Evolutionary conservation across 176 grass and related monocot species (phyloP), one percentile per base, ranked within the genome.

Genomic region (Triticum dicoccoides): DNA sequence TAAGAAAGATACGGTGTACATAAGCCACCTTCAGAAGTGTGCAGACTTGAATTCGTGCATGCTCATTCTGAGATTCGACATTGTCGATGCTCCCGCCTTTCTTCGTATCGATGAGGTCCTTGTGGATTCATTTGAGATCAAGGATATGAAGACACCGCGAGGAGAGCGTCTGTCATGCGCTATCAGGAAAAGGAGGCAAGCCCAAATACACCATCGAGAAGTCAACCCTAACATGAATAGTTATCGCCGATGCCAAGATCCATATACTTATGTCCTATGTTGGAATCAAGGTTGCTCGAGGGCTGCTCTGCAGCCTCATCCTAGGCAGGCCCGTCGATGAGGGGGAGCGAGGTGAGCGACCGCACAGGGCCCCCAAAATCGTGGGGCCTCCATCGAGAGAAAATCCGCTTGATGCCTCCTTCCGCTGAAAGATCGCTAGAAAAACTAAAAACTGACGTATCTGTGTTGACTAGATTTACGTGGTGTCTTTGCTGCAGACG

Each of bases 191-290:
- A 91, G 95, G 88, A 44, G 95, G 95, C 67, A 97, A 94, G 61
- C 94, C 95, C 23, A 94, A 94, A n/a, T 97, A 79, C 10, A 87
- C 92, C 10, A 97, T 97, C 20, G 95, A 97, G 88, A 94, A 97
- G 78, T 89, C 95, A 27, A 94, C 95, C 3, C 86, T 87, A 25
- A 97, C 95, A 1, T 86, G 88, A 2, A 97, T 97, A 32, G 95
- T 97, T 10, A 92, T 97, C 5, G 88, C 95, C 9, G 84, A 97
- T 79, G 86, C 88, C 8, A 97, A 94, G 88, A 94, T 97, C 54
- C 92, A 94, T 65, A 94, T 94, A 80, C 86, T 94, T 11, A 92
- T 92, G 14, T 97, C 95, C 56, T 97, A 94, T 75, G 81, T 91
- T 44, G 94, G 92, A 79, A 98, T 98, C 49, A 98, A 98, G 83